Evolutionary conservation across 805 yeast species (phyloP).

Genomic region (Ogataea haglerorum): DNA sequence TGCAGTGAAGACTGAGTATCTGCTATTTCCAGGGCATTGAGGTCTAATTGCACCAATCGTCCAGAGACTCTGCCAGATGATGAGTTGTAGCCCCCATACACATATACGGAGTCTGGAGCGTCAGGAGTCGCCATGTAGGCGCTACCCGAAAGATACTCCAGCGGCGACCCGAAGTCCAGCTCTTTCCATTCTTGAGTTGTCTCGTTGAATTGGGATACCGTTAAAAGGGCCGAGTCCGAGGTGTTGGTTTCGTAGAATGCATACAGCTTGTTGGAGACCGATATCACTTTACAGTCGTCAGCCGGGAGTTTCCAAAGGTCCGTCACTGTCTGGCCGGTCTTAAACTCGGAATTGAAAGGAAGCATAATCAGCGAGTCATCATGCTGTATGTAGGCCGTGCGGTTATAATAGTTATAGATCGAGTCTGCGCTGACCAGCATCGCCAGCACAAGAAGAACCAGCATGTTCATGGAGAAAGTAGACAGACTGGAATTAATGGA

Average conservation of each 20-base stretch:
- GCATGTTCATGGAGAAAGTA: conserved; percentile 2
- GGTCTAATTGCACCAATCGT: conserved; percentile 44
- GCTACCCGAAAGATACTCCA: conserved; percentile 31
- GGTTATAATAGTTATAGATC: conserved; percentile 30
- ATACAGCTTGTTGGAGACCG: conserved; percentile 18
- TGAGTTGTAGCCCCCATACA: conserved; percentile 50
- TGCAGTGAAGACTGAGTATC: conserved; percentile 47
- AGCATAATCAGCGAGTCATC: conserved; percentile 23
- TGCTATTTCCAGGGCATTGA: conserved; percentile 32
- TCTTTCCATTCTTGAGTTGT: conserved; percentile 23
- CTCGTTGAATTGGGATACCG: conserved; percentile 16
- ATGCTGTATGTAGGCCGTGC: conserved; percentile 29
- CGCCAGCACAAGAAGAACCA: conserved; percentile 4
- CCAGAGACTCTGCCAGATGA: conserved; percentile 30
- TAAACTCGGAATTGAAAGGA: conserved; percentile 25
- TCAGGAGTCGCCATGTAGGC: conserved; percentile 42
- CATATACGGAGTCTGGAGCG: conserved; percentile 39
- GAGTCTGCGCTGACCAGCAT: conserved; percentile 18
- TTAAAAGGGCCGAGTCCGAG: neutral
- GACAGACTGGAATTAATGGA: neutral
- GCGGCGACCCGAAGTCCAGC: conserved; percentile 12
- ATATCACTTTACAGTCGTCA: conserved; percentile 20
- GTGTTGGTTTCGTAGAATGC: conserved; percentile 23
- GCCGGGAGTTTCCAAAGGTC: conserved; percentile 22
- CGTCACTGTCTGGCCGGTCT: conserved; percentile 19